A percentile compares a stretch with the other conserved stretches of the same genome.
These are phyloP conservation scores for Coniochaeta sp. DNA, from an alignment of 2,329 filamentous ascomycete species.

Conservation along the genomic window DNA sequence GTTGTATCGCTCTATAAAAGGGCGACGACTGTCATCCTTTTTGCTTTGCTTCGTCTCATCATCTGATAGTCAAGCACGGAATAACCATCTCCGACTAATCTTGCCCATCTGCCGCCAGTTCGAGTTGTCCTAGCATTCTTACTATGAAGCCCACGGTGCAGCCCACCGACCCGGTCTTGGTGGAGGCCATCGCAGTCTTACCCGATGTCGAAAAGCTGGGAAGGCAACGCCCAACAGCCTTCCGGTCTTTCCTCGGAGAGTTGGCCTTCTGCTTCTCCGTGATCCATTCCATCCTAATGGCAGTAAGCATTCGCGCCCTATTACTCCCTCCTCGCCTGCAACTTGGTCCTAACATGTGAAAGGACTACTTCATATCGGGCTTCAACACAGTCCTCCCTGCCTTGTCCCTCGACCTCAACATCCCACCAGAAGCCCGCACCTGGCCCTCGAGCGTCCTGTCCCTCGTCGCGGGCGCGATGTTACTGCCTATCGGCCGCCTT, in stretches of 20 bases:
- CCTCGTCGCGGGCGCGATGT: constrained; percentile 29
- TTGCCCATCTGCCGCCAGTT: not conserved
- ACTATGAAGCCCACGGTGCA: not conserved
- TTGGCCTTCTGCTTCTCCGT: not conserved
- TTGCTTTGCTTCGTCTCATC: not conserved
- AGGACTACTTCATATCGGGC: constrained; percentile 58
- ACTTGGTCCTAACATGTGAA: not conserved
- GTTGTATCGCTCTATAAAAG: not conserved
- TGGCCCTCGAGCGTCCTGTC: constrained; percentile 48
- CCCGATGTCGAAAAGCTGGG: not conserved
- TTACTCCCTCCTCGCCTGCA: not conserved
- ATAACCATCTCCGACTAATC: not conserved
- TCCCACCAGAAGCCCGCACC: constrained; percentile 44
- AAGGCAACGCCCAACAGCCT: not conserved
- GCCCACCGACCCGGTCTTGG: not conserved
- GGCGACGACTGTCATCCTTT: not conserved
- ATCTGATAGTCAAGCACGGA: not conserved
- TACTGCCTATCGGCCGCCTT: constrained; percentile 43
- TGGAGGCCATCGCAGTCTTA: not conserved
- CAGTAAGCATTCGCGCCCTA: not conserved
- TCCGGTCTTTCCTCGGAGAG: not conserved
- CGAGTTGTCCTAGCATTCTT: not conserved
- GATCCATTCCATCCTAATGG: not conserved
- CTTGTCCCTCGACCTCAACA: constrained; percentile 43
- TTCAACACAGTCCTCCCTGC: constrained; percentile 31